A percentile compares a stretch with the other conserved stretches of the same genome.
Evolutionary conservation across 2,329 filamentous ascomycete species (phyloP).

Genomic region (Escovopsis sp.): DNA sequence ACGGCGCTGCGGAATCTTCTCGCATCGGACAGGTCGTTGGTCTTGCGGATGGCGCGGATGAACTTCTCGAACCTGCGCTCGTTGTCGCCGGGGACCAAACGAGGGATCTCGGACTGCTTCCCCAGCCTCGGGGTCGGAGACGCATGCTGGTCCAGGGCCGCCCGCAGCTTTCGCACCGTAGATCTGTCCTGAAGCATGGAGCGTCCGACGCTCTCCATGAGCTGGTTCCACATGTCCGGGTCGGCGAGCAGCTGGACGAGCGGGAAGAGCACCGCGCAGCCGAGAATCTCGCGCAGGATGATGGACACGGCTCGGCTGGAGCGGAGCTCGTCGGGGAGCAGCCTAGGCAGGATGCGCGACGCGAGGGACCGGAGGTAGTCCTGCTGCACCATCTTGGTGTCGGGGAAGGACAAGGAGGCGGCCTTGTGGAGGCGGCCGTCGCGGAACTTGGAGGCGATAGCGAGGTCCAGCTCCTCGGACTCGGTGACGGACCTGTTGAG

Average conservation of each 20-base stretch:
- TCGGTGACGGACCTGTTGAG: slow-evolving; percentile 84
- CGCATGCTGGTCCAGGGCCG: slow-evolving; percentile 85
- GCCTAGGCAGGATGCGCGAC: slow-evolving; percentile 52
- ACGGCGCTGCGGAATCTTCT: slow-evolving; percentile 85
- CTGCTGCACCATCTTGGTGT: slow-evolving; percentile 74
- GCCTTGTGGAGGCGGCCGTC: slow-evolving; percentile 81
- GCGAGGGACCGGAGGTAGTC: slow-evolving; percentile 71
- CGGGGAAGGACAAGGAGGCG: slow-evolving; percentile 66
- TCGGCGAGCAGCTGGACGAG: slow-evolving; percentile 69
- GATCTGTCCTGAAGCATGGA: slow-evolving; percentile 88
- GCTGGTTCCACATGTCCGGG: slow-evolving; percentile 93
- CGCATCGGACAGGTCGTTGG: slow-evolving; percentile 84
- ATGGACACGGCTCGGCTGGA: slow-evolving; percentile 68
- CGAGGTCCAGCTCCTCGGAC: slow-evolving; percentile 87
- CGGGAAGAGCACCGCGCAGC: slow-evolving; percentile 78
- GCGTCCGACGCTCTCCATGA: slow-evolving; percentile 79
- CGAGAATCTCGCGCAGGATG: slow-evolving; percentile 76
- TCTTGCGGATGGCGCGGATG: slow-evolving; percentile 73
- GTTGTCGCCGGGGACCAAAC: slow-evolving; percentile 65
- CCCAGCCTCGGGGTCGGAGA: slow-evolving; percentile 56
- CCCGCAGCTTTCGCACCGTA: slow-evolving; percentile 79
- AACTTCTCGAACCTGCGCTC: slow-evolving; percentile 92
- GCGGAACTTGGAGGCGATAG: slow-evolving; percentile 86
- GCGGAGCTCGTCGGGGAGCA: slow-evolving; percentile 60
- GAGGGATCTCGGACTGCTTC: slow-evolving; percentile 57